Base-by-base conservation (phyloP, 768 basidiomycete genomes). In the Mycena olivaceomarginata region DNA sequence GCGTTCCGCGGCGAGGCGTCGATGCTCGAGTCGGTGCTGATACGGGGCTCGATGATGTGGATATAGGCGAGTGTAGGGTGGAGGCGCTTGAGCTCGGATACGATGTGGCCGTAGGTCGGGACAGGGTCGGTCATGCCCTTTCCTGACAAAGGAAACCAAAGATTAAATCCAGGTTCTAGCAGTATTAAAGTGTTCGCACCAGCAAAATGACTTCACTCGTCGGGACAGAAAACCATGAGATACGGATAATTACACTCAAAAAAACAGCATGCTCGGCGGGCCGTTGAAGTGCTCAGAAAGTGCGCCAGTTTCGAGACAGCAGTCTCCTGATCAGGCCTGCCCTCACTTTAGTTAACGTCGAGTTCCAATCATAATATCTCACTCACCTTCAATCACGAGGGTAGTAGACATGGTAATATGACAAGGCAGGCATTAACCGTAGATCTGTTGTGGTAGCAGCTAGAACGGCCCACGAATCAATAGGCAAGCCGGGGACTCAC, bases 231-330 rank as follows among this genome's bases (percentile, higher is more conserved):
- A 76, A 76, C 40, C 62, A 76, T 31, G 31, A 31, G 31, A 4
- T 31, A 31, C 31, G 31, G 31, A 4, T 67, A 3, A 76, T 76
- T 57, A 76, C 59, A 22, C 75, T 76, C n/a, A 4, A 76, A 20
- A 31, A 18, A 31, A 76, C 65, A 5, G 65, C 43, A 39, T 76
- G 65, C n/a, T 76, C 65, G 45, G 67, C n/a, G n/a, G 57, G 70
- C 51, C 57, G 16, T 62, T 76, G 75, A 8, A 76, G 57, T 2
- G 70, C 39, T 5, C 70, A 70, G 39, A 76, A 76, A 9, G 75
- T 65, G 10, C 75, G 65, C 75, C 75, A 76, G 46, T 76, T 66
- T 16, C 65, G 65, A 9, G 18, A 60, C 12, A 72, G 56, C 16
- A 76, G 65, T 37, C 67, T 20, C 22, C 57, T 31, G 5, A 59